phyloP scores from a whole-genome alignment of 441 rosid genomes.

The Metrosideros polymorpha region DNA sequence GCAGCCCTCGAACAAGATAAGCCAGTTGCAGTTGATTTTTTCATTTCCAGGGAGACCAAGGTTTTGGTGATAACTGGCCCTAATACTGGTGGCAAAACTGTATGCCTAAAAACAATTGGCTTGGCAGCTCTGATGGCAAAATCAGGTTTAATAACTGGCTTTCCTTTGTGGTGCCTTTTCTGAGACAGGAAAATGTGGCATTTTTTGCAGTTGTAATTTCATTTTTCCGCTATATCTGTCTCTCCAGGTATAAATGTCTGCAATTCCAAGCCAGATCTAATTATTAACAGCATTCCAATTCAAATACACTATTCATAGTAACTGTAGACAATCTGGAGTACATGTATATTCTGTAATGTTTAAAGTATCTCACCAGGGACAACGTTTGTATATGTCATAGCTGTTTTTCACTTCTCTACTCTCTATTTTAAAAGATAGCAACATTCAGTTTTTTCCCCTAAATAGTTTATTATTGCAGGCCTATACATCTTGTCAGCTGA shows the following conservation, averaged over 20 bases:
- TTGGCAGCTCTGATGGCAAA: slow-evolving; percentile 97
- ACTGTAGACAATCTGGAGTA: neutral
- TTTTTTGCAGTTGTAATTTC: neutral
- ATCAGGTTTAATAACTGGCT: slow-evolving; percentile 43
- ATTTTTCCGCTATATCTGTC: neutral
- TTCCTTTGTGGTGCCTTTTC: neutral
- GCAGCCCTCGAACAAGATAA: slow-evolving; percentile 32
- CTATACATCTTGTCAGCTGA: slow-evolving; percentile 81
- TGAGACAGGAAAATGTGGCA: neutral
- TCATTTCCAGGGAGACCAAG: slow-evolving; percentile 49
- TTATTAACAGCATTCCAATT: neutral
- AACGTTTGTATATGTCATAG: neutral
- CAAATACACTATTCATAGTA: neutral
- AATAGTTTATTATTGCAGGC: slow-evolving; percentile 38
- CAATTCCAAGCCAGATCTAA: neutral
- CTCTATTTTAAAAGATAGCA: neutral
- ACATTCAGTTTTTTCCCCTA: neutral
- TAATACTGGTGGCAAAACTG: slow-evolving; percentile 96
- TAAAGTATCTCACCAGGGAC: neutral
- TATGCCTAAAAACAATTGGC: slow-evolving; percentile 86
- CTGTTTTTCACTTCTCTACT: neutral
- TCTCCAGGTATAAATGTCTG: neutral
- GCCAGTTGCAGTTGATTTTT: slow-evolving; percentile 80
- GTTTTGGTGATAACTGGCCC: slow-evolving; percentile 96
- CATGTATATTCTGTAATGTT: neutral